Percentiles rank a stretch among this genome's conserved stretches.
phyloP scores from a whole-genome alignment of 2,329 filamentous ascomycete genomes.

The Paecilomyces niveus region DNA sequence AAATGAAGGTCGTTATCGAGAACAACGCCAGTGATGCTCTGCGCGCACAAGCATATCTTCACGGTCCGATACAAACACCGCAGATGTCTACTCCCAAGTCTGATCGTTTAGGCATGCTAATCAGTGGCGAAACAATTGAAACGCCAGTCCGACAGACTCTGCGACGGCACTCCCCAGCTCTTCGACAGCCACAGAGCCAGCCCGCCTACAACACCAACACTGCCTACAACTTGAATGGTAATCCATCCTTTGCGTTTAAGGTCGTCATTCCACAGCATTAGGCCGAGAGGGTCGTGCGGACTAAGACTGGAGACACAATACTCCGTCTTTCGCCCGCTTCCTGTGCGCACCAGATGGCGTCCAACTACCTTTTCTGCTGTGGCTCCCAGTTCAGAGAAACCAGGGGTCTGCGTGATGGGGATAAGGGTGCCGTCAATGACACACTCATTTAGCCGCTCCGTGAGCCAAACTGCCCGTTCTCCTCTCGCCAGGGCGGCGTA shows the following conservation, averaged over 20 bases:
- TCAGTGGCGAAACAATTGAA: conserved; percentile 14
- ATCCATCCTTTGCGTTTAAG: conserved; percentile 59
- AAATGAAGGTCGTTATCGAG: neutral
- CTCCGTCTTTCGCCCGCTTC: conserved; percentile 20
- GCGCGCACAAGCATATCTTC: neutral
- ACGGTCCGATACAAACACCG: neutral
- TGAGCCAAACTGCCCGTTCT: conserved; percentile 63
- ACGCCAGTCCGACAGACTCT: conserved; percentile 23
- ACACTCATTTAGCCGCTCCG: conserved; percentile 59
- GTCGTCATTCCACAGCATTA: conserved; percentile 63
- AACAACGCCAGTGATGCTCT: neutral
- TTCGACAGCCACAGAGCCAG: conserved; percentile 57
- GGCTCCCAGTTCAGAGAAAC: conserved; percentile 17
- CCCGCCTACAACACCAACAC: conserved; percentile 66
- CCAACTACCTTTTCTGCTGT: conserved; percentile 17
- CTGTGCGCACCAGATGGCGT: conserved; percentile 16
- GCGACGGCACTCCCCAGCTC: conserved; percentile 30
- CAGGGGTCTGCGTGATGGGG: conserved; percentile 38
- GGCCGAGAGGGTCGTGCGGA: conserved; percentile 69
- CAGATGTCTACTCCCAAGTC: neutral
- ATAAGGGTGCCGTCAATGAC: conserved; percentile 59
- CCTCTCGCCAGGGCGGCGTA: conserved; percentile 57
- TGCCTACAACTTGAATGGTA: conserved; percentile 66
- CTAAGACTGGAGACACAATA: conserved; percentile 33
- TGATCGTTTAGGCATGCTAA: neutral